phyloP scores from a whole-genome alignment of 1,139 yeast genomes.

The Yamadazyma sp. region DNA sequence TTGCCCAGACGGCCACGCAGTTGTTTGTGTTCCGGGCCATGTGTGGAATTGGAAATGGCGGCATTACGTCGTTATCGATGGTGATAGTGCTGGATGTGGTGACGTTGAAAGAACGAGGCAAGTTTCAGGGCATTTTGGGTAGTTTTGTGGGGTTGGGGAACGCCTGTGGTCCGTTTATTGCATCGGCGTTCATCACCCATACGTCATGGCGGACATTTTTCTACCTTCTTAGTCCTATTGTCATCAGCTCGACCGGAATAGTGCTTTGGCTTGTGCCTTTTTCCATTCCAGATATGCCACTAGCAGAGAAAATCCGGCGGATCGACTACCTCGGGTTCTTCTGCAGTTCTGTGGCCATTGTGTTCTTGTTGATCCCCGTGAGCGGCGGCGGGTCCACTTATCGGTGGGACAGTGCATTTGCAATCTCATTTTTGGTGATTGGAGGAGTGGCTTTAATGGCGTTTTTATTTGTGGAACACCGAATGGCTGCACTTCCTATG shows the following conservation, averaged over 20 bases:
- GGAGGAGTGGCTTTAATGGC: constrained; percentile 39
- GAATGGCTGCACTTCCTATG: constrained; percentile 47
- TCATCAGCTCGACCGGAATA: constrained; percentile 9
- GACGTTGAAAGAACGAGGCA: constrained; percentile 42
- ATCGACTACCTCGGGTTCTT: constrained; percentile 50
- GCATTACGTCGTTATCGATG: constrained; percentile 41
- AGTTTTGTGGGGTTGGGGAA: constrained; percentile 48
- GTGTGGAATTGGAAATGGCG: constrained; percentile 47
- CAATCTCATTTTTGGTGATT: constrained; percentile 42
- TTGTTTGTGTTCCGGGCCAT: constrained; percentile 42
- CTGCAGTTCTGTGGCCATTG: constrained; percentile 40
- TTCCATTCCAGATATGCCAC: constrained; percentile 7
- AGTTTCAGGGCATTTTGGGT: constrained; percentile 49
- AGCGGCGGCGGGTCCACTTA: constrained; percentile 54
- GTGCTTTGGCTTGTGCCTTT: constrained; percentile 8
- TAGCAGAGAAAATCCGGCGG: constrained; percentile 30
- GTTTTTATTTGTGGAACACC: constrained; percentile 46
- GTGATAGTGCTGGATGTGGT: constrained; percentile 45
- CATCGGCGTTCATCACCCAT: constrained; percentile 44
- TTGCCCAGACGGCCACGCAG: constrained; percentile 39
- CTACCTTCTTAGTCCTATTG: constrained; percentile 30
- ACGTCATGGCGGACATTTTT: constrained; percentile 51
- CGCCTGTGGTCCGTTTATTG: constrained; percentile 54
- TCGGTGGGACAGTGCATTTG: constrained; percentile 46
- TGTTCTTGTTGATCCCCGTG: constrained; percentile 44